Percentiles rank a stretch among this genome's conserved stretches.
phyloP scores from a whole-genome alignment of 805 yeast species.

The Myxozyma neotropica region DNA sequence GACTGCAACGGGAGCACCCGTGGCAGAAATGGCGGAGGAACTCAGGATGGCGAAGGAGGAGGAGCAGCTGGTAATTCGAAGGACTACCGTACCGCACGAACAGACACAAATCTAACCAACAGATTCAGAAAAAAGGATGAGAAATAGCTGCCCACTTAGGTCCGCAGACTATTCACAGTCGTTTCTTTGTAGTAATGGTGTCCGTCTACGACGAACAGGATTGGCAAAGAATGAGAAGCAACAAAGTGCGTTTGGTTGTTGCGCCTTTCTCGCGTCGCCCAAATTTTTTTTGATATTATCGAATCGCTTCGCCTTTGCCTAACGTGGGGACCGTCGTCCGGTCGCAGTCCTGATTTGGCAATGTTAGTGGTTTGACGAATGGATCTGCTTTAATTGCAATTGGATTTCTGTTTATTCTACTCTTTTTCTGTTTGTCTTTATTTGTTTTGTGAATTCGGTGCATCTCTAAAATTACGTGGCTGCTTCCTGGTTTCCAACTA shows the following conservation, averaged over 20 bases:
- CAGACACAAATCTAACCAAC: not conserved
- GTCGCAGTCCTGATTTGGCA: no score
- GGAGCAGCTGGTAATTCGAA: not conserved
- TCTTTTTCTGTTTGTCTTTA: no score
- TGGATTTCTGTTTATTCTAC: no score
- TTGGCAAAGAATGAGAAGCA: not conserved
- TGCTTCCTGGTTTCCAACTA: no score
- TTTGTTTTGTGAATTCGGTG: no score
- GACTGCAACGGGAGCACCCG: not conserved
- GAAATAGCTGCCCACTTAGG: no score
- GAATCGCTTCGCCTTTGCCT: not conserved
- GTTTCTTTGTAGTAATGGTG: not conserved
- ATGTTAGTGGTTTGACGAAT: no score
- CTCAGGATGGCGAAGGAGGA: not conserved
- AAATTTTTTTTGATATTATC: slow-evolving; percentile 2
- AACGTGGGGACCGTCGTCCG: slow-evolving; percentile 1
- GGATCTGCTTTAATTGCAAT: no score
- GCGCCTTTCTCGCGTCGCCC: not conserved
- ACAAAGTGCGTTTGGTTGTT: not conserved
- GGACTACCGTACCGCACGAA: not conserved
- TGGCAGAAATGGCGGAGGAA: not conserved
- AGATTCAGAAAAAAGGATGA: no score
- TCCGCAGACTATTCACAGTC: no score
- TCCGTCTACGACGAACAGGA: slow-evolving; percentile 6
- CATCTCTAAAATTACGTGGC: no score